These are phyloP conservation scores for Suillus cothurnatus DNA, from an alignment of 768 basidiomycete species.

Conservation along the genomic window DNA sequence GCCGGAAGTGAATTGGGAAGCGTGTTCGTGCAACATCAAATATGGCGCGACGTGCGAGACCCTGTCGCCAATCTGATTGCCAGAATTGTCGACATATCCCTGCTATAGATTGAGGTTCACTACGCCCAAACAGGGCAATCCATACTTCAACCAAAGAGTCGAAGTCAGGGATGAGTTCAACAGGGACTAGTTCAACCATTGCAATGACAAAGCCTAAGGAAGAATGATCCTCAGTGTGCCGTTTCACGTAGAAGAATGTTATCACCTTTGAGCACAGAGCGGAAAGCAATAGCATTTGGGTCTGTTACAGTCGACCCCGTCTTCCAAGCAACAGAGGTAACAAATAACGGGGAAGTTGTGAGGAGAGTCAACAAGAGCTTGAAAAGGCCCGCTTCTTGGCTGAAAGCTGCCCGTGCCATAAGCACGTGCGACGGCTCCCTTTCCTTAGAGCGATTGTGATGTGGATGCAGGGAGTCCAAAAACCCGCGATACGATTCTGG, in stretches of 20 bases:
- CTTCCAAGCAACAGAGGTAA: conserved; percentile 70
- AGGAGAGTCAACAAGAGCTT: conserved; percentile 56
- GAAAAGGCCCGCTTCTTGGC: conserved; percentile 63
- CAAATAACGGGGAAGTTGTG: conserved; percentile 74
- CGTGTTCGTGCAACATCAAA: conserved; percentile 81
- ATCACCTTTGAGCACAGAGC: conserved; percentile 84
- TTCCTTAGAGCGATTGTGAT: conserved; percentile 50
- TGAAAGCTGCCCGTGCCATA: conserved; percentile 63
- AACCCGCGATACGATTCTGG: conserved; percentile 58
- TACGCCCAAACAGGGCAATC: conserved; percentile 79
- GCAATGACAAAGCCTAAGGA: conserved; percentile 71
- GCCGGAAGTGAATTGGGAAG: conserved; percentile 78
- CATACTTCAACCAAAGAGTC: conserved; percentile 73
- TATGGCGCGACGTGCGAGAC: conserved; percentile 71
- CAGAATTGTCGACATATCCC: conserved; percentile 83
- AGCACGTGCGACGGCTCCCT: conserved; percentile 54
- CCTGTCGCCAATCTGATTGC: conserved; percentile 72
- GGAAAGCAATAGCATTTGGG: conserved; percentile 76
- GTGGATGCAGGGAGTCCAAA: conserved; percentile 52
- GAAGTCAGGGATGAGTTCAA: conserved; percentile 79
- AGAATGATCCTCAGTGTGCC: conserved; percentile 10
- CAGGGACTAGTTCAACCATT: conserved; percentile 69
- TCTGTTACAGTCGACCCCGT: conserved; percentile 69
- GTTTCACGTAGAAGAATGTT: conserved; percentile 9
- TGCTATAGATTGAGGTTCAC: conserved; percentile 58